A percentile compares a stretch with the other conserved stretches of the same genome.
Conservation (phyloP, 306 rosid species). For the barrel medic (Medicago truncatula) region MtrunA17r5.0-ANR NC_053045.1:37845001-37845500, state of each 20-base stretch:
- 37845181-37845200: slow-evolving; percentile 99
- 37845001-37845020: slow-evolving; percentile 19
- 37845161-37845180: slow-evolving; percentile 77
- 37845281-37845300: slow-evolving; percentile 9
- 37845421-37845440: slow-evolving; percentile 10
- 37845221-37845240: slow-evolving; percentile 97
- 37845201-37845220: slow-evolving; percentile 99
- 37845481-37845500: slow-evolving; percentile 27
- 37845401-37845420: not conserved
- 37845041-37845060: not conserved
- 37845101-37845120: slow-evolving; percentile 17
- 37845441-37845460: slow-evolving; percentile 9
- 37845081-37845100: slow-evolving; percentile 17
- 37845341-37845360: slow-evolving; percentile 6
- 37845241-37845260: slow-evolving; percentile 56
- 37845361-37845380: slow-evolving; percentile 34
- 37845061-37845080: slow-evolving; percentile 1
- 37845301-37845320: slow-evolving; percentile 2
- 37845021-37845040: slow-evolving; percentile 13
- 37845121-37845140: slow-evolving; percentile 23
- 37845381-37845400: slow-evolving; percentile 5
- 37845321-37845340: slow-evolving; percentile 22
- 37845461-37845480: slow-evolving; percentile 18
- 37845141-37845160: slow-evolving; percentile 27
- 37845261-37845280: slow-evolving; percentile 7